These are phyloP conservation scores for Neoscytalidium dimidiatum DNA, from an alignment of 2,329 filamentous ascomycete species.

Conservation along the genomic window DNA sequence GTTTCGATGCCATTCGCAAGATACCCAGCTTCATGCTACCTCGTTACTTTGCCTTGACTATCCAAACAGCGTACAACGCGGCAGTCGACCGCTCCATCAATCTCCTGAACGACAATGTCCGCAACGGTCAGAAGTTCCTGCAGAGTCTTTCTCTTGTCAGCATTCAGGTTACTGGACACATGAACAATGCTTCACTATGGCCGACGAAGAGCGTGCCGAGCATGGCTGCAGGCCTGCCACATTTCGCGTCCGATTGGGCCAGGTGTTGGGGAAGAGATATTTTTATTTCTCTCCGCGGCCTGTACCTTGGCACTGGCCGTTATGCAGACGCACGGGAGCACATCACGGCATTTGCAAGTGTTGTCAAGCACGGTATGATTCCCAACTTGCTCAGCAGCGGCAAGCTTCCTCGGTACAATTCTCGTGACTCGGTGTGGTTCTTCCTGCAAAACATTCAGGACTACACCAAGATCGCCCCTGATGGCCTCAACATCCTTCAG, in stretches of 20 bases:
- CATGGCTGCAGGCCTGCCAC: conserved; percentile 87
- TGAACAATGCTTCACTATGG: conserved; percentile 89
- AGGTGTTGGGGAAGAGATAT: conserved; percentile 97
- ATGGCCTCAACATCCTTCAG: conserved; percentile 72
- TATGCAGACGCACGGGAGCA: conserved; percentile 90
- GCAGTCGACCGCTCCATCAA: conserved; percentile 76
- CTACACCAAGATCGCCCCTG: conserved; percentile 78
- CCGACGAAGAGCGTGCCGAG: conserved; percentile 82
- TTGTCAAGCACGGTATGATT: conserved; percentile 98
- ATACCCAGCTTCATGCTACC: conserved; percentile 89
- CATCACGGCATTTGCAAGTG: conserved; percentile 90
- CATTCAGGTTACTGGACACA: conserved; percentile 83
- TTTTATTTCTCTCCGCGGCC: conserved; percentile 89
- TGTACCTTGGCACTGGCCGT: conserved; percentile 88
- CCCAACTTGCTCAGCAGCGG: conserved; percentile 90
- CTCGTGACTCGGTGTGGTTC: conserved; percentile 96
- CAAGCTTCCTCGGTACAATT: conserved; percentile 87
- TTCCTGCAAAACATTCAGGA: conserved; percentile 96
- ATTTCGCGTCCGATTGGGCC: conserved; percentile 93
- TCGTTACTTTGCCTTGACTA: conserved; percentile 86
- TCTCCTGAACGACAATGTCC: conserved; percentile 76
- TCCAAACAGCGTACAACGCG: conserved; percentile 85
- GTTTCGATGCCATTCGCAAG: conserved; percentile 81
- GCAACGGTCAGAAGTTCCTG: conserved; percentile 82
- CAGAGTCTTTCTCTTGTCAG: conserved; percentile 89